Base-by-base conservation (phyloP, 164 flowering plant genomes). In the Vitis rotundifolia region DNA sequence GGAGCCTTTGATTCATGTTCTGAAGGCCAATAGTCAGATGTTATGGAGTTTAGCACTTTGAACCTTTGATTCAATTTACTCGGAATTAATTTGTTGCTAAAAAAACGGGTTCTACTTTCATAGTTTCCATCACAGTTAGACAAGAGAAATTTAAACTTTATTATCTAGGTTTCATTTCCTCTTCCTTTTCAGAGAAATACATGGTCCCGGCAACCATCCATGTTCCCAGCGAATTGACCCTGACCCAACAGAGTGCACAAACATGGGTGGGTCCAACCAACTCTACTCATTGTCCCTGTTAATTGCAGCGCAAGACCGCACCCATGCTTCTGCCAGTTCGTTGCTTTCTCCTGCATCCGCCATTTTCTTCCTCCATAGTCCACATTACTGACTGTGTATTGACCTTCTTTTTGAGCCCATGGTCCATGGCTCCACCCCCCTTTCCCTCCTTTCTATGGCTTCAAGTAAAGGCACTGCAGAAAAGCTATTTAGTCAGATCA, bases 221-320 rank as follows among this genome's bases (percentile, higher is more conserved):
- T 67, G 70, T 60, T 72, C 69, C 74, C 28, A 19, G 61, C 5
- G 48, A 58, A 49, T 63, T 49, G 50, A 3, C 56, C 9, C 58
- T 29, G 73, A 75, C 70, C 70, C 60, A 22, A 55, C 72, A 60
- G 57, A 49, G 12, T 10, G 31, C 12, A n/a, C 54, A 7, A 69
- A 60, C 69, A 52, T 58, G 73, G 68, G 69, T 69, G 72, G 71
- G 72, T 28, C 19, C 68, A 51, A 44, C 51, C 37, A 49, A 19
- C 12, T 14, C 48, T n/a, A 53, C 15, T 50, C 53, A 50, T 50
- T 11, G 53, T 0, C 11, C 14, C 12, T 9, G 53, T 13, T 13
- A 11, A 50, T 13, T 9, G 53, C 53, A 37, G 44, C 44, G 44
- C 53, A 50, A 50, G 53, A 13, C 13, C 53, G 7, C 14, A 4